A percentile compares a stretch with the other conserved stretches of the same genome.
These are phyloP conservation scores for Cytospora schulzeri DNA, from an alignment of 2,329 filamentous ascomycete genomes.

Conservation along the genomic window DNA sequence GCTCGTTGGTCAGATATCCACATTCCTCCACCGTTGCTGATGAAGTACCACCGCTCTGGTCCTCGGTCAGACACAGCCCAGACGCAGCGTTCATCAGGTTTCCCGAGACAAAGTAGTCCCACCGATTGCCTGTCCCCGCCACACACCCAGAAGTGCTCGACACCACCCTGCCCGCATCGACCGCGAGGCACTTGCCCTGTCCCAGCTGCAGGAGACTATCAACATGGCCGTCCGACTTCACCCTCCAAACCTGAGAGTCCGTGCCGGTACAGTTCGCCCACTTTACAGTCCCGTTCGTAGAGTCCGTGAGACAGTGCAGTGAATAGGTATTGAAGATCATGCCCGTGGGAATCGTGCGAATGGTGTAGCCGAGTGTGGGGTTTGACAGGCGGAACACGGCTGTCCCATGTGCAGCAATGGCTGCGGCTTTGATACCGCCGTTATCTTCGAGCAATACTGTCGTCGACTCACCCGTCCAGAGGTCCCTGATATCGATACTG, in stretches of 20 bases:
- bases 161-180: conserved; percentile 27
- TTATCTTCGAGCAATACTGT: conserved; percentile 32
- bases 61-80: conserved; percentile 44
- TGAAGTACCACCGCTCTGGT: conserved; percentile 22
- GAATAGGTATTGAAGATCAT: conserved; percentile 53
- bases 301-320: conserved; percentile 44
- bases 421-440: conserved; percentile 31
- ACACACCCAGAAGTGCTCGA: conserved; percentile 28
- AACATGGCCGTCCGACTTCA: conserved; percentile 38
- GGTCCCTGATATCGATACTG: conserved; percentile 41
- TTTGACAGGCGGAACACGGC: conserved; percentile 45
- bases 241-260: conserved; percentile 47
- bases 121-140: conserved; percentile 37
- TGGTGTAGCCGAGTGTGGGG: conserved; percentile 30
- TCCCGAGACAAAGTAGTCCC: conserved; percentile 47
- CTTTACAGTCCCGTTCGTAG: conserved; percentile 31
- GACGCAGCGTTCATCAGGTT: conserved; percentile 42
- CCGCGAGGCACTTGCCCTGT: conserved; percentile 38
- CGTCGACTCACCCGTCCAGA: conserved; percentile 44
- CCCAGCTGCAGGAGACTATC: conserved; percentile 39
- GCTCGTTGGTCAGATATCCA: conserved; percentile 43
- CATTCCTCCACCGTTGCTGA: conserved; percentile 37
- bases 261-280: conserved; percentile 42
- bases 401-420: conserved; percentile 43
- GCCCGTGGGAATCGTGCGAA: conserved; percentile 44